phyloP scores from a whole-genome alignment of 2,329 filamentous ascomycete species.

The Tolypocladium nubicola region DNA sequence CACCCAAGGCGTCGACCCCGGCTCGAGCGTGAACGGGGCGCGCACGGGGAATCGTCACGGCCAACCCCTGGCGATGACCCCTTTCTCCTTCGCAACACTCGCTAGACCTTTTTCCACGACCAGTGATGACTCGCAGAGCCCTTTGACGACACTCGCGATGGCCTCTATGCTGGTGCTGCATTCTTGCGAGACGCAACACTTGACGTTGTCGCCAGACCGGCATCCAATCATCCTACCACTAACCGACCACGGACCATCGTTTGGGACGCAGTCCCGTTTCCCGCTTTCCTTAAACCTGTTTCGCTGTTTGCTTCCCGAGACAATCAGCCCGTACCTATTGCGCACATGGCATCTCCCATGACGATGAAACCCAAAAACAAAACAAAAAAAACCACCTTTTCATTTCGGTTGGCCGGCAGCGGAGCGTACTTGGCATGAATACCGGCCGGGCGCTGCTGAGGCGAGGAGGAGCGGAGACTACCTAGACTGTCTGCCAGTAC shows the following conservation, averaged over 20 bases:
- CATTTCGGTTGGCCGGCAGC: neutral
- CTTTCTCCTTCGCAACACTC: neutral
- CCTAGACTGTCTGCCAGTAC: neutral
- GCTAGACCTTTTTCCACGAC: conserved; percentile 9
- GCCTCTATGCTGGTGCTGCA: conserved; percentile 6
- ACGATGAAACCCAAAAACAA: neutral
- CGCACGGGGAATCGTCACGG: neutral
- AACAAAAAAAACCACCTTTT: neutral
- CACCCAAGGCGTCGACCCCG: conserved; percentile 23
- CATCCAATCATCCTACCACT: neutral
- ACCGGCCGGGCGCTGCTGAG: neutral
- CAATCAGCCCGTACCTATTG: neutral
- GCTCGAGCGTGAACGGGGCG: conserved; percentile 18
- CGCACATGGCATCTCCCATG: neutral
- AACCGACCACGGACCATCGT: neutral
- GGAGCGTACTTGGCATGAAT: neutral
- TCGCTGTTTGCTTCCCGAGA: neutral
- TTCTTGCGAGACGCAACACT: neutral
- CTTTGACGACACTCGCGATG: conserved; percentile 18
- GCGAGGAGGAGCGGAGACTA: neutral
- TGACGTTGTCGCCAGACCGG: neutral
- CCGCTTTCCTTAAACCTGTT: neutral
- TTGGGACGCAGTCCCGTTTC: neutral
- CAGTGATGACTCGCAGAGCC: conserved; percentile 14
- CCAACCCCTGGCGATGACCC: neutral